These are phyloP conservation scores for Naganishia friedmannii DNA, from an alignment of 768 basidiomycete species.

Conservation along the genomic window DNA sequence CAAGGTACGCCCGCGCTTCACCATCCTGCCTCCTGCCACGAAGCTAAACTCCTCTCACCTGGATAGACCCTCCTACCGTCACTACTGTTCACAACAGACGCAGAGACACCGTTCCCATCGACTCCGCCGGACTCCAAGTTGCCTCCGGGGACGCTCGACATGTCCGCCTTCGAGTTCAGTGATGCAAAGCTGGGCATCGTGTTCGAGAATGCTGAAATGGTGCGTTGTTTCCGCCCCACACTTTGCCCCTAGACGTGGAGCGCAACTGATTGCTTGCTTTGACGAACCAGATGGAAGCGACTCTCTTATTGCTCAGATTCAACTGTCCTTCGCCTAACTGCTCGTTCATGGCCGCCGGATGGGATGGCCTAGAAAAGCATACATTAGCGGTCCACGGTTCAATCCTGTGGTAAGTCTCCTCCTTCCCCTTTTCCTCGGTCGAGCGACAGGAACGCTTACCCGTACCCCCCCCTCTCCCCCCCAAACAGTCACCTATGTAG, in stretches of 20 bases:
- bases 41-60: not conserved
- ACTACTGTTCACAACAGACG: conserved; percentile 45
- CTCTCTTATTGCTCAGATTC: conserved; percentile 82
- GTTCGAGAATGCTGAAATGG: conserved; percentile 76
- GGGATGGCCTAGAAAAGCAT: conserved; percentile 86
- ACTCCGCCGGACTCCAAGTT: conserved; percentile 31
- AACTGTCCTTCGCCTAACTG: conserved; percentile 87
- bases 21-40: too few relatives aligned
- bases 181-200: conserved; percentile 62
- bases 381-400: conserved; percentile 70
- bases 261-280: not conserved
- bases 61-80: conserved; percentile 36
- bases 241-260: not conserved
- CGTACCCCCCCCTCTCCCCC: not conserved
- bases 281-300: conserved; percentile 72
- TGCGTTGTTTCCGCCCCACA: conserved; percentile 18
- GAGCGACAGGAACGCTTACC: not conserved
- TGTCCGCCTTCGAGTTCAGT: conserved; percentile 38
- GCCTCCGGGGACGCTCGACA: conserved; percentile 43
- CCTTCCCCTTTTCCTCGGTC: conserved; percentile 53
- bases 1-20: conserved; percentile 61
- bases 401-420: conserved; percentile 61
- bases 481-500: conserved; percentile 74
- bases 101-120: conserved; percentile 42
- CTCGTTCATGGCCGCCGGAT: conserved; percentile 77